Evolutionary conservation across 352 stramenopile genomes (phyloP), one percentile per base, ranked within the genome.

Genomic region (Aphanomyces cochlioides): DNA sequence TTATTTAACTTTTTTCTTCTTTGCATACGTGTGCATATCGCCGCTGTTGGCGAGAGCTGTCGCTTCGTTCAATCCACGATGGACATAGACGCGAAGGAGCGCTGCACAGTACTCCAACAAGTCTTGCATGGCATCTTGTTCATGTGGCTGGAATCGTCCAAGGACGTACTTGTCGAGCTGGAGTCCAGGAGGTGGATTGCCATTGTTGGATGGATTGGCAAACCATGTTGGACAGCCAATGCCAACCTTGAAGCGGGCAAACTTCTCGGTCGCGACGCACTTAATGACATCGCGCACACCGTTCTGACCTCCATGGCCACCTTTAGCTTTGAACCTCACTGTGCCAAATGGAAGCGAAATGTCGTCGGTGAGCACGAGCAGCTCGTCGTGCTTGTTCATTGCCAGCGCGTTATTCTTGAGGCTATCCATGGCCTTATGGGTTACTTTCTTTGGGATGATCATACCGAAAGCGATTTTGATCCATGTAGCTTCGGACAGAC

Each of bases 211-310:
- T 4, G 64, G 28, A 15, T 76, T 79, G 37, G 74, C 72, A 71
- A 95, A 95, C 87, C 87, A 95, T 58, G 91, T 72, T 2, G 85
- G 84, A 5, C 84, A 82, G 6, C 88, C 88, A 10, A 95, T 73
- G 36, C 88, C 88, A 50, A 95, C 89, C 63, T 89, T 89, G 53
- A 95, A 80, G 4, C 88, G 82, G 57, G 85, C 86, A 64, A 95
- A 95, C 41, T 87, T 86, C 69, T 95, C 86, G 3, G 82, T 87
- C 37, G 83, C 80, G 1, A 88, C 73, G 38, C 86, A 90, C 73
- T 95, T 93, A 69, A 95, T 95, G 70, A 95, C 84, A 66, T 95
- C 88, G 7, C 77, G 78, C 54, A 95, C 74, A 36, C 88, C 88
- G 41, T 95, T 95, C 73, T 95, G 88, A 1, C 88, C 88, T 5